These are phyloP conservation scores for Aristolochia californica DNA, from an alignment of 164 flowering plant genomes.

Conservation along the genomic window DNA sequence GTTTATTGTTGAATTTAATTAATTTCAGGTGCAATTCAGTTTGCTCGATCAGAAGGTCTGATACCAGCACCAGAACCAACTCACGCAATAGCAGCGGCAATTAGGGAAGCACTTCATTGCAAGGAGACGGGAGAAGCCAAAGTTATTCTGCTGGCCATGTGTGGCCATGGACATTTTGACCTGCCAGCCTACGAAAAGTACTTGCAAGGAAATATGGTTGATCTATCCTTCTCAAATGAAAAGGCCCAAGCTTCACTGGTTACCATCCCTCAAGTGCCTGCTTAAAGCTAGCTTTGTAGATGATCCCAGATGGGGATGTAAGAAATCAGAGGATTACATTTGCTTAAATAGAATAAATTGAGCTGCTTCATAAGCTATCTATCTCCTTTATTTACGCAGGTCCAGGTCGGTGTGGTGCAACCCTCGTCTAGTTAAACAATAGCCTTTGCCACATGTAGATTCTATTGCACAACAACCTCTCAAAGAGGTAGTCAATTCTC, in stretches of 20 bases:
- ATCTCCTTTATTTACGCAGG: not conserved
- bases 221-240: conserved; percentile 55
- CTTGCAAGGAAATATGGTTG: conserved; percentile 71
- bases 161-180: conserved; percentile 99
- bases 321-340: not conserved
- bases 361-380: not conserved
- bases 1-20: too few relatives aligned
- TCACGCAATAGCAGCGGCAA: conserved; percentile 95
- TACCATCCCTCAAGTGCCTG: conserved; percentile 39
- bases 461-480: too few relatives aligned
- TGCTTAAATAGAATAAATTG: too few relatives aligned
- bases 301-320: not conserved
- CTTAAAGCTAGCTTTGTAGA: conserved; percentile 1
- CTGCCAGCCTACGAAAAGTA: conserved; percentile 84
- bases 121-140: conserved; percentile 78
- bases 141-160: conserved; percentile 88
- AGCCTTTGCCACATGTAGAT: too few relatives aligned
- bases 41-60: conserved; percentile 80
- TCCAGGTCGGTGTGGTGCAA: too few relatives aligned
- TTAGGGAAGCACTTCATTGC: conserved; percentile 82
- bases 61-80: conserved; percentile 97
- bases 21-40: conserved; percentile 68
- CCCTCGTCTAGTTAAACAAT: too few relatives aligned
- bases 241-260: conserved; percentile 48
- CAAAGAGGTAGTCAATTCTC: not conserved